phyloP scores from a whole-genome alignment of 495 filamentous ascomycete genomes.

The Immersiella caudata region DNA sequence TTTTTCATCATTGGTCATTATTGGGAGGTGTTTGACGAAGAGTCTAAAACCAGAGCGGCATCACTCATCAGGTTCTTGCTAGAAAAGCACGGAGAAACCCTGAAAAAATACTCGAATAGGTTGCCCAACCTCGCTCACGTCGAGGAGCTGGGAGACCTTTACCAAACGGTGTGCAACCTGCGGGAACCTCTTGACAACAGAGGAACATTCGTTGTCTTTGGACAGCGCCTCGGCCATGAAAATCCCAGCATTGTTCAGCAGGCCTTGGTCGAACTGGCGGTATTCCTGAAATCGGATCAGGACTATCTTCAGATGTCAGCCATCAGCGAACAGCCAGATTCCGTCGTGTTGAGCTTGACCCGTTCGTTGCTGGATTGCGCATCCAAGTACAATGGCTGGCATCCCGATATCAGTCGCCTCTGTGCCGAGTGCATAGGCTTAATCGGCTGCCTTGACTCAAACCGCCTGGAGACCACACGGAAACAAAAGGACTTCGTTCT shows the following conservation, averaged over 20 bases:
- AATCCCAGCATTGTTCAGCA: constrained; percentile 80
- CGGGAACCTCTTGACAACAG: constrained; percentile 58
- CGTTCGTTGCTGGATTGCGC: constrained; percentile 82
- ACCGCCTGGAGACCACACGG: constrained; percentile 77
- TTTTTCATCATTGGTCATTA: constrained; percentile 82
- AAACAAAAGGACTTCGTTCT: constrained; percentile 80
- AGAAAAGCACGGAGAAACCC: constrained; percentile 56
- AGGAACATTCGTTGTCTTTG: constrained; percentile 64
- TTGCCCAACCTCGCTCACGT: constrained; percentile 81
- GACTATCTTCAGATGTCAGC: constrained; percentile 80
- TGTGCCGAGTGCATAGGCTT: constrained; percentile 80
- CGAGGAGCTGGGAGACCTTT: constrained; percentile 64
- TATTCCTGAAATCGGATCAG: constrained; percentile 73
- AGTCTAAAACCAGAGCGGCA: constrained; percentile 59
- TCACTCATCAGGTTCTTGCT: constrained; percentile 67
- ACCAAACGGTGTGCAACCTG: constrained; percentile 63
- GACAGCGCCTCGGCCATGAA: constrained; percentile 74
- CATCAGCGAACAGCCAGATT: constrained; percentile 81
- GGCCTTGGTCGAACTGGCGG: constrained; percentile 73
- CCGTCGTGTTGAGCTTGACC: constrained; percentile 68
- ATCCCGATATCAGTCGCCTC: constrained; percentile 66
- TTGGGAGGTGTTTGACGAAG: constrained; percentile 68
- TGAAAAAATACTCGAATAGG: constrained; percentile 66
- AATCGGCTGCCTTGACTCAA: constrained; percentile 89
- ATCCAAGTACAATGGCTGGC: constrained; percentile 72